Conservation (phyloP, 129 eudicot genomes). For the Flaveria linearis region DNA sequence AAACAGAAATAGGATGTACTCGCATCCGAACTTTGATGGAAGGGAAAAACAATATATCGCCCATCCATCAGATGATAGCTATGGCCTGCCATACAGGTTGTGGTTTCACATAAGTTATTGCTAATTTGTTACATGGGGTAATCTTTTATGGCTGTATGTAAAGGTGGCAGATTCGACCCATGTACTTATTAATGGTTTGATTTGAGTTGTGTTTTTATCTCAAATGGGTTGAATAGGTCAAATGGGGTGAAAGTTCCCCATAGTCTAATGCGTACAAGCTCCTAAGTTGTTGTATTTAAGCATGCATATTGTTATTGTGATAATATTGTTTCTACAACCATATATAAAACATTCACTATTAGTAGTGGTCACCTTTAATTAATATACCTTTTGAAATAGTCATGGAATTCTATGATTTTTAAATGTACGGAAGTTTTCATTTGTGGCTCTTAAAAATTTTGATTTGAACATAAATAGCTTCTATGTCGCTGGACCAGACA, state of each 20-base stretch:
- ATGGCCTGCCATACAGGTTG: constrained; percentile 54
- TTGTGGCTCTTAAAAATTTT: background rate
- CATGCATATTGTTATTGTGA: background rate
- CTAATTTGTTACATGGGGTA: background rate
- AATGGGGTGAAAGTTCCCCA: constrained; percentile 1
- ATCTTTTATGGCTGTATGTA: background rate
- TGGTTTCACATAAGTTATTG: constrained; percentile 21
- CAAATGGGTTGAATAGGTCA: background rate
- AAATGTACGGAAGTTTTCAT: background rate
- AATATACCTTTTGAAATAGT: background rate
- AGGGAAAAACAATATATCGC: constrained; percentile 36
- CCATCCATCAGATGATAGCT: constrained; percentile 39
- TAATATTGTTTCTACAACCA: background rate
- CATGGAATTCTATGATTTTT: background rate
- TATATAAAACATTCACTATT: background rate
- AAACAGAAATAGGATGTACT: constrained; percentile 31
- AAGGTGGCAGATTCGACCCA: background rate
- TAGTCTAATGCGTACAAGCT: background rate
- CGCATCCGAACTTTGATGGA: constrained; percentile 42
- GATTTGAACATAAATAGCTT: background rate
- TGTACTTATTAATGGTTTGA: background rate
- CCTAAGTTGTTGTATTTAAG: background rate
- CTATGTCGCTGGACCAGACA: background rate
- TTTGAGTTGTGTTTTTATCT: background rate
- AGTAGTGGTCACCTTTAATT: background rate